Evolutionary conservation across 2,329 filamentous ascomycete genomes (phyloP), one percentile per base, ranked within the genome.

Genomic region (Parasarocladium wereldwijsianum): DNA sequence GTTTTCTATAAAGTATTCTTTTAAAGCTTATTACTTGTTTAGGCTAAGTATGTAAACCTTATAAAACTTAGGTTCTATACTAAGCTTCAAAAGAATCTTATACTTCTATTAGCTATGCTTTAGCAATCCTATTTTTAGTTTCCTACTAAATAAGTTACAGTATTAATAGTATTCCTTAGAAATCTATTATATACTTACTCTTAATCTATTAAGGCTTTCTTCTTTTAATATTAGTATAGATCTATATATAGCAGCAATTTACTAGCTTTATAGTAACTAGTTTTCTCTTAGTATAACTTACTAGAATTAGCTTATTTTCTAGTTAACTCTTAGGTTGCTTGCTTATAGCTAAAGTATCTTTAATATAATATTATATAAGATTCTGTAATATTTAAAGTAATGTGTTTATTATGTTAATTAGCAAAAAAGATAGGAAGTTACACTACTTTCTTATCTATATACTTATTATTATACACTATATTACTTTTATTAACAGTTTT

Each of bases 21-120:
- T 31, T 28, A 27, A 11, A 4, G 12, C 16, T n/a, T 13, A n/a
- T 17, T 36, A n/a, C 28, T 37, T 4, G 18, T 20, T 34, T 24
- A 24, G 13, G 21, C 37, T 42, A 26, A 38, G 28, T 12, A 32
- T 35, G 28, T 34, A 39, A 16, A 36, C 26, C 14, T 33, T 19
- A 3, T 34, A 24, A 18, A 32, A 11, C 24, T 15, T 32, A 32
- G 37, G 12, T 15, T 30, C n/a, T n/a, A n/a, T n/a, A n/a, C n/a
- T n/a, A n/a, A n/a, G n/a, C n/a, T n/a, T n/a, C n/a, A n/a, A n/a
- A n/a, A n/a, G 10, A 23, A 36, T 37, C 13, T 30, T 18, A 29
- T 36, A 31, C 17, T 37, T 18, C 15, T 37, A 39, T 32, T 29
- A n/a, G n/a, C n/a, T 29, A 31, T 35, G 30, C 32, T 29, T 8